Base-by-base conservation (phyloP, 2,329 filamentous ascomycete species). In the Dactylellina haptotyla region DNA sequence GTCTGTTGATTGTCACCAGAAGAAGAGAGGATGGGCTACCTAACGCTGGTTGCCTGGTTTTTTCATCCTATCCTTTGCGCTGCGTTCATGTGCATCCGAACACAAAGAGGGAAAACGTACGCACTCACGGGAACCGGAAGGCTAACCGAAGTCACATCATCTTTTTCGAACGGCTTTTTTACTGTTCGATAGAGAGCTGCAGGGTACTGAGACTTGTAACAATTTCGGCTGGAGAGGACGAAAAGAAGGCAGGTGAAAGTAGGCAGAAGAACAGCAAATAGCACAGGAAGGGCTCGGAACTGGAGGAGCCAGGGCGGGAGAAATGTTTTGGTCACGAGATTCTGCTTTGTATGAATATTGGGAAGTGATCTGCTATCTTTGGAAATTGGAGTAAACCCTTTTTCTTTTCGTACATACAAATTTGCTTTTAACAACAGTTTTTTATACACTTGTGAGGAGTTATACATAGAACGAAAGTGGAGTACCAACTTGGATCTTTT, bases 21-120 rank as follows among this genome's bases (percentile, higher is more conserved):
- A 41, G 43, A 58, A 32, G 63, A 59, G 63, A 66, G 37, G 51
- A 50, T 67, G 53, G 53, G 58, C 62, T 66, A 66, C 62, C 62
- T 71, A 63, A 65, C 53, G 32, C 34, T 72, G 67, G 67, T 30
- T 72, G 67, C 67, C 67, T 72, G 58, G 58, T 65, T 53, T 59
- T 50, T 53, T 39, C 41, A 23, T 30, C 28, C 51, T 63, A 32
- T 56, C 46, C 20, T 63, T n/a, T 57, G 25, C 50, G 43, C 58
- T 63, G 66, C 57, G 51, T 70, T 70, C 57, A 26, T 50, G 51
- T 43, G 28, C 34, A 37, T 20, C 18, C 39, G 39, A 56, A 43
- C 50, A 63, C 58, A 53, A 63, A 43, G 34, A 25, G 37, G 39
- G 51, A 41, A 53, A 26, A 30, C 43, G 25, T 23, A 37, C 18